Evolutionary conservation across 768 basidiomycete genomes (phyloP), one percentile per base, ranked within the genome.

Genomic region (Gelatoporia subvermispora): DNA sequence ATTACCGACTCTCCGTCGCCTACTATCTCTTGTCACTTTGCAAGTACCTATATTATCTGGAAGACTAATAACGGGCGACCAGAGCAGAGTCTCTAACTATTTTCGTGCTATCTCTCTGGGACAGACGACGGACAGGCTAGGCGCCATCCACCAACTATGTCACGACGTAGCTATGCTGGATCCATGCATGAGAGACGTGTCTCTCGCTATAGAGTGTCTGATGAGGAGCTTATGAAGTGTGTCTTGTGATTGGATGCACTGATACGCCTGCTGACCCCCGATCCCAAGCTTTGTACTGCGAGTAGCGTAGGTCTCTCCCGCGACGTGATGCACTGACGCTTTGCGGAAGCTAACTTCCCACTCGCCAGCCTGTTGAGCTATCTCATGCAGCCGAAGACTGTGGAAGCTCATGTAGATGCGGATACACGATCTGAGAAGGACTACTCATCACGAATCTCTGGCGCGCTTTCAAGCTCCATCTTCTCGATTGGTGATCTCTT

Each of bases 161-260:
- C 89, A 52, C 79, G 77, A 68, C 78, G 87, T 64, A 92, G 88
- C 72, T 78, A 84, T 69, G 78, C 79, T 57, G 82, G 85, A 66
- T 72, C 69, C 57, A 75, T 82, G 52, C 84, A 85, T n/a, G 82
- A 87, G 64, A 79, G 78, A 68, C 81, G 88, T 51, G 51, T 85
- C 53, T 84, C 85, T 55, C 85, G 84, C 64, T 78, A 87, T 68
- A 78, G 84, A 54, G 81, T 91, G 43, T 79, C 84, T 22, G 90
- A 93, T 58, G 88, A 92, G 49, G 90, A 93, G 63, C 72, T 93
- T 58, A 90, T 88, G 72, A 81, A 88, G 90, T 93, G 65, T 56
- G 81, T 67, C 43, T 70, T 16, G 15, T 5, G 35, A 13, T 41
- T 16, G 15, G 10, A 17, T 43, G 34, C 4, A 11, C n/a, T 17